These are phyloP conservation scores for Phytophthora constricta DNA, from an alignment of 352 stramenopile species.

Conservation along the genomic window DNA sequence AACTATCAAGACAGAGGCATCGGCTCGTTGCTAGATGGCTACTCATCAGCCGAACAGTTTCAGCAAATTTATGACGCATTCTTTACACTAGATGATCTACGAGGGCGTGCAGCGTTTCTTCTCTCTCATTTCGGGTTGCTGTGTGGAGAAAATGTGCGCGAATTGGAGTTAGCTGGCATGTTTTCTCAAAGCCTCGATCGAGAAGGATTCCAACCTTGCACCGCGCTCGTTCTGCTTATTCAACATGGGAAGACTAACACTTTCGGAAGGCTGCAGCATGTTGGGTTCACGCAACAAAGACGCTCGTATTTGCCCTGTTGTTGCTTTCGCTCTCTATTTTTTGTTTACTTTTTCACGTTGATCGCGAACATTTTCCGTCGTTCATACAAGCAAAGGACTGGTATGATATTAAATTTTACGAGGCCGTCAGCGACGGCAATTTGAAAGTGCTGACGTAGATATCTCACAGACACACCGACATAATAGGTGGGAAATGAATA, in stretches of 20 bases:
- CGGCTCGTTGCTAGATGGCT: neutral
- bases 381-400: constrained; percentile 5
- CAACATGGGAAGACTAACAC: neutral
- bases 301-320: constrained; percentile 4
- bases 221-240: neutral
- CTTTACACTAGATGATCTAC: constrained; percentile 1
- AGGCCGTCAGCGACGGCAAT: neutral
- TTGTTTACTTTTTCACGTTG: constrained; percentile 8
- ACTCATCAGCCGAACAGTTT: neutral
- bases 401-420: constrained; percentile 9
- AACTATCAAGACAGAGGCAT: neutral
- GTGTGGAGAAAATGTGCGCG: constrained; percentile 20
- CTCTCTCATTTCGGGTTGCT: constrained; percentile 18
- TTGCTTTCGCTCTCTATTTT: constrained; percentile 12
- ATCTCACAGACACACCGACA: neutral
- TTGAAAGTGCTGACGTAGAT: constrained; percentile 4
- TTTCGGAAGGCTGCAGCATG: neutral
- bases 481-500: constrained; percentile 7
- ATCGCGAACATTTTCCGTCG: constrained; percentile 4
- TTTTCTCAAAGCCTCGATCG: constrained; percentile 4
- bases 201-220: constrained; percentile 9
- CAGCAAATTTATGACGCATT: neutral
- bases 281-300: constrained; percentile 10
- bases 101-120: constrained; percentile 7
- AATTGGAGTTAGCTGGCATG: constrained; percentile 17